Evolutionary conservation across 257 asterid species (phyloP), one percentile per base, ranked within the genome.

Genomic region (Paulownia fortunei): DNA sequence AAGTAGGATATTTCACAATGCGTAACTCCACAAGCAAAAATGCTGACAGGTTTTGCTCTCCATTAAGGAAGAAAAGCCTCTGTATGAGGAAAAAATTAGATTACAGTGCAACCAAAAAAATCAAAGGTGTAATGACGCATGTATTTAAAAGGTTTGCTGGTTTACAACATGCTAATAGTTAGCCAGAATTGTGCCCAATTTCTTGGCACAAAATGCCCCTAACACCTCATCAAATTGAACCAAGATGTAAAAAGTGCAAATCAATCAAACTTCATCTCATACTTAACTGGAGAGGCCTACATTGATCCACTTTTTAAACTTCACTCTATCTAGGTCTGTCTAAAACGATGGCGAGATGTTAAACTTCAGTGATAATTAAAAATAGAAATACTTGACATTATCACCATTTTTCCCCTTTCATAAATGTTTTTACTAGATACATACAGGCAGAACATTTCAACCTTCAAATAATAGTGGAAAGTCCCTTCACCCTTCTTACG

Each of bases 51-150:
- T 91, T 94, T 82, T 89, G 98, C 85, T 95, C 99, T 68, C 98
- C 98, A 82, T 93, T 95, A 76, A 93, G 92, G 86, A 95, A 95
- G 89, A 95, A 95, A 83, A 95, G 96, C 87, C 99, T 89, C 99
- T 95, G 88, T 73, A 82, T 39, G 76, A 76, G 78, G 73, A 69
- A 60, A 62, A 32, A 58, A 70, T 73, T 52, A 80, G 55, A 86
- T 83, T 32, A 62, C 24, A 59, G 70, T 74, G 56, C 60, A 52
- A 49, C 75, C 72, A 73, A 64, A 58, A 78, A 10, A 73, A 56
- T 16, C 21, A 19, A 54, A 82, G 55, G 79, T 75, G 65, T 54
- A 42, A 46, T 24, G 58, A 78, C 27, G 58, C 5, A 42, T 21
- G 18, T 10, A 54, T 3, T 18, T 3, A 37, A 39, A 61, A 8